A percentile compares a stretch with the other conserved stretches of the same genome.
Conservation (phyloP, 495 filamentous ascomycete genomes). For the Talaromyces adpressus region DNA sequence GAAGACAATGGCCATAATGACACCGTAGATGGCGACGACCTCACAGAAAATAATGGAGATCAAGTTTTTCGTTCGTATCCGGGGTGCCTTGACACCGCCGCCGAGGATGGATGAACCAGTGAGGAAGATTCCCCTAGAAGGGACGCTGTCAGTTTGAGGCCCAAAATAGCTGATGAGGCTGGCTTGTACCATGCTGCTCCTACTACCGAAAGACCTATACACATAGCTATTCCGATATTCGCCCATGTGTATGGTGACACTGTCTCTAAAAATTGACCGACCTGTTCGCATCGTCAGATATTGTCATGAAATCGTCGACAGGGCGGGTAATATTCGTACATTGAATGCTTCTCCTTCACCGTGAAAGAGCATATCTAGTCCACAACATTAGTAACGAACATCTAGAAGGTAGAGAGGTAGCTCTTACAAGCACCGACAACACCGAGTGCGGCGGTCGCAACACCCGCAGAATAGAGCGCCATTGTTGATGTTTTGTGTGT, state of each 20-base stretch:
- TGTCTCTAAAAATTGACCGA: slow-evolving; percentile 89
- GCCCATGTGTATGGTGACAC: slow-evolving; percentile 95
- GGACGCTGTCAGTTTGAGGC: slow-evolving; percentile 19
- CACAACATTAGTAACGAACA: slow-evolving; percentile 26
- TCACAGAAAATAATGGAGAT: slow-evolving; percentile 99
- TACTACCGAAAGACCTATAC: slow-evolving; percentile 90
- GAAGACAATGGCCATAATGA: slow-evolving; percentile 99
- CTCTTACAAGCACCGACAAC: slow-evolving; percentile 82
- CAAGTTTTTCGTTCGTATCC: slow-evolving; percentile 97
- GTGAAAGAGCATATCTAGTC: slow-evolving; percentile 92
- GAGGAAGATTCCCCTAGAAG: slow-evolving; percentile 89
- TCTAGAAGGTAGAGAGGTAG: slow-evolving; percentile 12
- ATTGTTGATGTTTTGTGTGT: slow-evolving; percentile 25
- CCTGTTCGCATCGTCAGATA: slow-evolving; percentile 37
- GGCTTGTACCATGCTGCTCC: slow-evolving; percentile 90
- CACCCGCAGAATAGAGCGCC: slow-evolving; percentile 62
- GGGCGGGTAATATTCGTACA: slow-evolving; percentile 44
- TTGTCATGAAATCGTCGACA: background rate
- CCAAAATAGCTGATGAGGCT: background rate
- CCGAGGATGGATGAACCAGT: slow-evolving; percentile 98
- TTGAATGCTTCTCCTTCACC: slow-evolving; percentile 95
- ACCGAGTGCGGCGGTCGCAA: slow-evolving; percentile 61
- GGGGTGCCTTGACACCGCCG: slow-evolving; percentile 88
- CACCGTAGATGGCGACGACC: slow-evolving; percentile 98
- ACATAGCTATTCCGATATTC: slow-evolving; percentile 81